Evolutionary conservation across 1,284 basidiomycete genomes (phyloP), one percentile per base, ranked within the genome.

Genomic region (Tremellales sp.): DNA sequence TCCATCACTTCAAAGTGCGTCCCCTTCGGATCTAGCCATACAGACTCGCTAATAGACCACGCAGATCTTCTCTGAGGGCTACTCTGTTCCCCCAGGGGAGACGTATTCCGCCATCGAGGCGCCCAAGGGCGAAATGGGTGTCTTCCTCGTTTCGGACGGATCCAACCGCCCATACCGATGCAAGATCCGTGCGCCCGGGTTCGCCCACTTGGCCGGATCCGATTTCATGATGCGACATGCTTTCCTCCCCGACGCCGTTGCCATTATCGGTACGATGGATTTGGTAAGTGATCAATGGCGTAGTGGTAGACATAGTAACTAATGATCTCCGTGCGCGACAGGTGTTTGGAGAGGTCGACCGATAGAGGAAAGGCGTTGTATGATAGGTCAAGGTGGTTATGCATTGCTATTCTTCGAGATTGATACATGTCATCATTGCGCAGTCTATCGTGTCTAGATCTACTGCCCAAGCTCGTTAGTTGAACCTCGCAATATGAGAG

Each of bases 71-170:
- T 91, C 86, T 47, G 93, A 98, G 74, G 94, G 94, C 18, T 98
- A 91, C 77, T 87, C 87, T 25, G 94, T 97, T n/a, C 94, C 94
- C 14, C 87, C 93, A 27, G 80, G 94, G 27, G 94, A 98, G 78
- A 98, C 94, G 0, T 98, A 98, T 77, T 84, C 83, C 45, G 91
- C 94, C 4, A 97, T 98, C 61, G 94, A 98, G 75, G 94, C 94
- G 16, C 94, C 93, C 47, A 98, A 98, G 77, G 93, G 93, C 53
- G 92, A 97, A 76, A 97, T 97, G 93, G 91, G 79, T 57, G 92
- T 97, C 45, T 95, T 91, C 75, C 83, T 95, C 45, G 89, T 95
- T 51, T 93, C 89, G 21, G 91, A 94, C 71, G 90, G 91, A 47
- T 81, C 86, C 13, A 92, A 94, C 75, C 80, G 91, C 31, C 91